phyloP scores from a whole-genome alignment of 345 rosid species.

The Bretschneidera sinensis region DNA sequence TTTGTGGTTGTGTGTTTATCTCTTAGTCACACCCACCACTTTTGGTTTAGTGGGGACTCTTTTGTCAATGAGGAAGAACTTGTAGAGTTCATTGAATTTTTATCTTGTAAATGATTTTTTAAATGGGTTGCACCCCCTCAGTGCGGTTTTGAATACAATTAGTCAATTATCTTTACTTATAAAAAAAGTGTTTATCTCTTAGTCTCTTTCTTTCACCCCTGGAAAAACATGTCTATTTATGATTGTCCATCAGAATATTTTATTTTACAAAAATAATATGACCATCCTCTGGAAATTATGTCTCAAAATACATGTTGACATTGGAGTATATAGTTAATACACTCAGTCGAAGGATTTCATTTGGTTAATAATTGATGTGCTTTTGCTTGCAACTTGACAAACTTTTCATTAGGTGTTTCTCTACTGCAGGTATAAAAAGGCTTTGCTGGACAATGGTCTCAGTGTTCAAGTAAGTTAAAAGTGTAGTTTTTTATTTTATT shows the following conservation, averaged over 20 bases:
- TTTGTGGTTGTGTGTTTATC: no score
- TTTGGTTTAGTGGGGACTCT: no score
- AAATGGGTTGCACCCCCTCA: no score
- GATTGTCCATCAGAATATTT: neutral
- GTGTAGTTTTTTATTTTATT: slow-evolving; percentile 1
- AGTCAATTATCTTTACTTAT: no score
- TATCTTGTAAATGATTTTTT: no score
- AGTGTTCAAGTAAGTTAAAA: slow-evolving; percentile 57
- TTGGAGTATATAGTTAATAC: neutral
- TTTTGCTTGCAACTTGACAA: neutral
- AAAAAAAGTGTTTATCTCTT: no score
- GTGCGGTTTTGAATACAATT: no score
- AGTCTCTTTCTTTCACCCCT: no score
- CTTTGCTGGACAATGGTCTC: slow-evolving; percentile 75
- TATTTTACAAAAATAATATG: neutral
- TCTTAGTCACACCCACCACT: no score
- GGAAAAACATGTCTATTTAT: no score
- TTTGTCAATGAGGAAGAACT: no score
- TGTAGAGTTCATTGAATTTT: no score
- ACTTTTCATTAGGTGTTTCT: slow-evolving; percentile 3
- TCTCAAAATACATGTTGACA: neutral
- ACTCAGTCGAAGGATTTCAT: slow-evolving; percentile 1
- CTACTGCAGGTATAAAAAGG: slow-evolving; percentile 70
- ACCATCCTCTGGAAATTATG: neutral
- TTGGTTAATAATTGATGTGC: neutral